Evolutionary conservation across 148 eudicot genomes (phyloP), one percentile per base, ranked within the genome.

Genomic region (Hydrangea macrophylla): DNA sequence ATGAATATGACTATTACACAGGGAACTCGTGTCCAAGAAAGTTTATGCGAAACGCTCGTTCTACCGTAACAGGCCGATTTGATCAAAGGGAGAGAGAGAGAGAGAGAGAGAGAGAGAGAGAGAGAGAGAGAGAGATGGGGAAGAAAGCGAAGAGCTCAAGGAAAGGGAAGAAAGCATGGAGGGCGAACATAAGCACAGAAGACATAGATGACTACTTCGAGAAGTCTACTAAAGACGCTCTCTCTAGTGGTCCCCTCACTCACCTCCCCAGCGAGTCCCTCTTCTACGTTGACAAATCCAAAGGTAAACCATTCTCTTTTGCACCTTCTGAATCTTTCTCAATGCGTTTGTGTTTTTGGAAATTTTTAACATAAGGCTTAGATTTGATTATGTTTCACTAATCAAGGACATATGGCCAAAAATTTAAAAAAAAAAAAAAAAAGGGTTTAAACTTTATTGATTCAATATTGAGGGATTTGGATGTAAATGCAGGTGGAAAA

Each of bases 121-220:
- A 67, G 75, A 60, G 37, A 73, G 39, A 59, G 50, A 63, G 60
- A 73, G 68, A 73, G 71, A 90, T 92, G 95, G 96, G 94, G 58
- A 89, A 90, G 82, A 83, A 71, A 32, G 58, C 81, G 45, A 86
- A 83, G 71, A 86, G 78, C 73, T 88, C 98, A 24, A 83, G 92
- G 82, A 86, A 84, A 57, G 90, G 88, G 10, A 93, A 93, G 85
- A 93, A 88, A 55, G 95, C 86, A 53, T 90, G 96, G 98, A 80
- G 98, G 53, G 77, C 85, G 10, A 93, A 90, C 39, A 85, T 90
- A 18, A 86, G 92, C 80, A 83, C 98, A 0, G 79, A 80, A 53
- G 98, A 86, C 64, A 68, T 93, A 39, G 92, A 85, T 31, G 85
- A 88, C 18, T 88, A 67, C 80, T 85, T 75, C 60, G 95, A 93